These are phyloP conservation scores for Mediolabrus comicus DNA, from an alignment of 108 stramenopile species.

Conservation along the genomic window DNA sequence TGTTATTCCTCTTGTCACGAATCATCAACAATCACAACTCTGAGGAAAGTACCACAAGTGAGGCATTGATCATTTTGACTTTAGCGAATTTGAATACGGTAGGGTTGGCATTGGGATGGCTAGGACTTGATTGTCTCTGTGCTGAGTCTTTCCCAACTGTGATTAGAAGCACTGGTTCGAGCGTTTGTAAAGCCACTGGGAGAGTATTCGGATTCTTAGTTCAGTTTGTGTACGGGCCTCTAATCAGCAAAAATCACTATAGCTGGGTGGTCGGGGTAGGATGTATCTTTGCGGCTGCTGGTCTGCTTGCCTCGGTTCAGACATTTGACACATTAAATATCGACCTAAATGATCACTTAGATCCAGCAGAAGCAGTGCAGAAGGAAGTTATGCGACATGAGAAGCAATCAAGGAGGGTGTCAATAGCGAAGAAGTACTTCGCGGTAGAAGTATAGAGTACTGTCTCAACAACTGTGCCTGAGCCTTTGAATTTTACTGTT, in stretches of 20 bases:
- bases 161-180: slow-evolving; percentile 38
- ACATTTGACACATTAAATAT: slow-evolving; percentile 41
- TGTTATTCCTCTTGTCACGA: background rate
- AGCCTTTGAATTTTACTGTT: too few species aligned
- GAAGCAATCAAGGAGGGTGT: background rate
- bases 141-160: slow-evolving; percentile 45
- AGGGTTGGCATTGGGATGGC: slow-evolving; percentile 26
- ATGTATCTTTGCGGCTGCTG: slow-evolving; percentile 11
- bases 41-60: background rate
- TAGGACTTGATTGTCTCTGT: slow-evolving; percentile 33
- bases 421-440: slow-evolving; percentile 1
- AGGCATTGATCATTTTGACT: slow-evolving; percentile 9
- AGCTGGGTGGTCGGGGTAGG: slow-evolving; percentile 25
- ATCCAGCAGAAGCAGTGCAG: background rate
- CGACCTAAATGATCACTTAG: slow-evolving; percentile 40
- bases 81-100: slow-evolving; percentile 28
- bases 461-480: too few species aligned
- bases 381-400: background rate
- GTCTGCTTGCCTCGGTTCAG: slow-evolving; percentile 5
- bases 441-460: background rate
- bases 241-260: slow-evolving; percentile 14
- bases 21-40: background rate
- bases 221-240: slow-evolving; percentile 33
- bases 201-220: slow-evolving; percentile 30
- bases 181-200: slow-evolving; percentile 43